phyloP scores from a whole-genome alignment of 1,139 yeast species.

The Diutina neorugosa region DNA sequence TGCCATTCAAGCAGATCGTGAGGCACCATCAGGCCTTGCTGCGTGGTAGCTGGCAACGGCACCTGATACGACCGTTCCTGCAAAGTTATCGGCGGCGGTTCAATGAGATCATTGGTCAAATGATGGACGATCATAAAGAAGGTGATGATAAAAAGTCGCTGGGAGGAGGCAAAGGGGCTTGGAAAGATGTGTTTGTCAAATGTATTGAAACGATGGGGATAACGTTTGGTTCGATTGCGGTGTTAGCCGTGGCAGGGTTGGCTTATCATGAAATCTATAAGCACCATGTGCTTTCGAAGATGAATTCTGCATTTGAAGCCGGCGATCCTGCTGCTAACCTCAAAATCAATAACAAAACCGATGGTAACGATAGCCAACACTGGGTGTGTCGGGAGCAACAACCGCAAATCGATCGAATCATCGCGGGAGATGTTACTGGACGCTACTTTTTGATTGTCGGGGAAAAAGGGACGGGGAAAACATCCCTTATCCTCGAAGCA shows the following conservation, averaged over 20 bases:
- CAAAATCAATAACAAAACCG: slow-evolving; percentile 35
- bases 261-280: slow-evolving; percentile 56
- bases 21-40: neutral
- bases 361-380: slow-evolving; percentile 12
- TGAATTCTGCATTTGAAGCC: slow-evolving; percentile 52
- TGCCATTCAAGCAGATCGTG: neutral
- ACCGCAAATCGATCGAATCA: slow-evolving; percentile 47
- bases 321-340: slow-evolving; percentile 60
- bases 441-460: slow-evolving; percentile 66
- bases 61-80: neutral
- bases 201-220: slow-evolving; percentile 64
- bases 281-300: slow-evolving; percentile 48
- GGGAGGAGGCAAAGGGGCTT: neutral
- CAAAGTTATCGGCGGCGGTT: neutral
- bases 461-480: slow-evolving; percentile 82
- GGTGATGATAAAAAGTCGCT: neutral
- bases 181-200: slow-evolving; percentile 27
- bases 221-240: slow-evolving; percentile 60
- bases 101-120: neutral
- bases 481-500: slow-evolving; percentile 59
- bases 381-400: slow-evolving; percentile 73
- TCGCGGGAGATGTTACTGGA: slow-evolving; percentile 51
- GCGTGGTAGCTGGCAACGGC: neutral
- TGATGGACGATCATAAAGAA: slow-evolving; percentile 2
- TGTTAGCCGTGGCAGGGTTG: slow-evolving; percentile 63